Base-by-base conservation (phyloP, 176 grass and related monocot genomes). In the Avena eriantha region DNA sequence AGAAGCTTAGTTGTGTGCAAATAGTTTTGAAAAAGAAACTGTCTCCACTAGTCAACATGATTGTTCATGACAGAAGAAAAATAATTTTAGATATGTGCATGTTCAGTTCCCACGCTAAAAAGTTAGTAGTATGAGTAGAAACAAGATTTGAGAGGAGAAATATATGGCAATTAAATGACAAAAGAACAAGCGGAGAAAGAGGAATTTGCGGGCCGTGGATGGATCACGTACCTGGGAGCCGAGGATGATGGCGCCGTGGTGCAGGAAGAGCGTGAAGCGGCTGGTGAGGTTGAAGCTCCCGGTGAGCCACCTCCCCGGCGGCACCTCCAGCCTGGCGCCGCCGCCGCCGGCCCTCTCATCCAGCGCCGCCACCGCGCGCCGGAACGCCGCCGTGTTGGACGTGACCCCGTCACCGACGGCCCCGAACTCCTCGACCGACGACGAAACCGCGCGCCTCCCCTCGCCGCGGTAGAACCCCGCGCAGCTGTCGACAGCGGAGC, bases 251-350 rank as follows among this genome's bases (percentile, higher is more conserved):
- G 96, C 92, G 58, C 92, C 93, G 33, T 89, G 31, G 67, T 95
- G 90, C 35, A 98, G 64, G 80, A 94, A 98, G 67, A 98, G 92
- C 10, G 96, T 98, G 85, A 98, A 95, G 45, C 88, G 87, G 88
- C 96, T 98, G 58, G 96, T 98, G 78, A 98, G 89, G 79, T 95
- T 98, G 75, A 98, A 98, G 80, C 93, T 95, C 0, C 92, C 96
- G 4, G 96, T 98, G 67, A 98, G 64, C 96, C 96, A 98, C 48
- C 67, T 31, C 78, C 96, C 93, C 13, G 64, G 48, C 4, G 96
- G 93, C 13, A 95, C 96, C 61, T 92, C 91, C 7, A 98, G 90
- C 86, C 89, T 92, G 0, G 96, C 75, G 9, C 96, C 93, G 8
- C 93, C 88, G 16, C 54, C 33, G 0, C 12, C 82, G 0, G 66